These are phyloP conservation scores for Gentiana macrophylla DNA, from an alignment of 257 asterid genomes.

Conservation along the genomic window DNA sequence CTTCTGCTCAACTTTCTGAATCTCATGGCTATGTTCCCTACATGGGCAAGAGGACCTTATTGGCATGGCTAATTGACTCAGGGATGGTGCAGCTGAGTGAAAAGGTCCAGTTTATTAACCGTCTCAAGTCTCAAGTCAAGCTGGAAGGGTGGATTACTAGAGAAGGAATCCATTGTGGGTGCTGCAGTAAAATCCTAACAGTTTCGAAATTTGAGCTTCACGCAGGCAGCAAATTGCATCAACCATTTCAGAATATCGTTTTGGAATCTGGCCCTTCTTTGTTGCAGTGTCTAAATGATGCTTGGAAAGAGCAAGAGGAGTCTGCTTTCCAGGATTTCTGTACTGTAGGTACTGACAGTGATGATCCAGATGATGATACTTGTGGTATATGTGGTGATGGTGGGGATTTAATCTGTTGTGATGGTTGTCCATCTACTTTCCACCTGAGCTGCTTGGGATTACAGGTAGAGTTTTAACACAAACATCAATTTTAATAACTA, in stretches of 20 bases:
- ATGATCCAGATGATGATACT: slow-evolving; percentile 93
- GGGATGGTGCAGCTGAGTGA: slow-evolving; percentile 58
- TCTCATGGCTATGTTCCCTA: slow-evolving; percentile 68
- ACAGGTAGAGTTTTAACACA: slow-evolving; percentile 32
- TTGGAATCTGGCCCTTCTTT: slow-evolving; percentile 83
- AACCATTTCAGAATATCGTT: slow-evolving; percentile 73
- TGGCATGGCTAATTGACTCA: slow-evolving; percentile 86
- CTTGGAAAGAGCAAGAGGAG: slow-evolving; percentile 85
- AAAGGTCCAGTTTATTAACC: slow-evolving; percentile 89
- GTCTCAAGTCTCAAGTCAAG: slow-evolving; percentile 60
- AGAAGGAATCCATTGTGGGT: slow-evolving; percentile 94
- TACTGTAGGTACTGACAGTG: slow-evolving; percentile 51
- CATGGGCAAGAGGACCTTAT: slow-evolving; percentile 75
- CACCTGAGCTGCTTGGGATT: slow-evolving; percentile 82
- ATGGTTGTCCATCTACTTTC: slow-evolving; percentile 94
- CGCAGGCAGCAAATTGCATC: slow-evolving; percentile 89
- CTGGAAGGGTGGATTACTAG: slow-evolving; percentile 95
- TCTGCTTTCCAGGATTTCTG: slow-evolving; percentile 42
- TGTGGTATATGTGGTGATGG: slow-evolving; percentile 98
- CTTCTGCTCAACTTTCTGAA: slow-evolving; percentile 49
- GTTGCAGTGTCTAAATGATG: slow-evolving; percentile 77
- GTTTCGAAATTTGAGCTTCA: slow-evolving; percentile 93
- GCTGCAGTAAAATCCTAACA: slow-evolving; percentile 92
- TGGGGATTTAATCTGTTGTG: slow-evolving; percentile 96
- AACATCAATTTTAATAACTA: background rate